phyloP scores from a whole-genome alignment of 768 basidiomycete species.

The Gyrodon lividus region DNA sequence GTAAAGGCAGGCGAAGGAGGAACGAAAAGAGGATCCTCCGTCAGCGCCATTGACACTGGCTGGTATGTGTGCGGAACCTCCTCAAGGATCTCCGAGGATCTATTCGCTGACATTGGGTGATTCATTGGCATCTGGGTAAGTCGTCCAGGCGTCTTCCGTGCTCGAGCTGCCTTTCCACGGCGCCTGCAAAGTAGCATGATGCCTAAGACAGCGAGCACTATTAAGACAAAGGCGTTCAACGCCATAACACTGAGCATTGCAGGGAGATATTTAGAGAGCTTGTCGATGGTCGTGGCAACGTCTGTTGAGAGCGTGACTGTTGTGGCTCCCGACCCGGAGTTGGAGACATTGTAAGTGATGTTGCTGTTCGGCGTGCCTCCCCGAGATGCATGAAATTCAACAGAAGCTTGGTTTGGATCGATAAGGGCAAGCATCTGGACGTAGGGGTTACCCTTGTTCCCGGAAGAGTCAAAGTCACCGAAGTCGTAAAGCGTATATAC shows the following conservation, averaged over 20 bases:
- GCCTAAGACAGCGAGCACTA: slow-evolving; percentile 55
- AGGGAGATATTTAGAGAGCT: slow-evolving; percentile 65
- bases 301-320: slow-evolving; percentile 57
- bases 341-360: slow-evolving; percentile 61
- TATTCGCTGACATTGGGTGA: slow-evolving; percentile 21
- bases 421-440: slow-evolving; percentile 71
- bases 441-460: slow-evolving; percentile 72
- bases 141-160: slow-evolving; percentile 42
- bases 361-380: slow-evolving; percentile 64
- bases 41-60: slow-evolving; percentile 59
- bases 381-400: slow-evolving; percentile 65
- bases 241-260: slow-evolving; percentile 75
- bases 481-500: slow-evolving; percentile 84
- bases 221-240: slow-evolving; percentile 70
- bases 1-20: slow-evolving; percentile 63
- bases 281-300: slow-evolving; percentile 56
- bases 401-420: slow-evolving; percentile 66
- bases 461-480: slow-evolving; percentile 68
- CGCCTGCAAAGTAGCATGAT: slow-evolving; percentile 54
- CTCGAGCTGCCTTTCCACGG: slow-evolving; percentile 36
- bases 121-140: slow-evolving; percentile 60
- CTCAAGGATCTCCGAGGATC: slow-evolving; percentile 40
- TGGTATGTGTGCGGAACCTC: slow-evolving; percentile 54
- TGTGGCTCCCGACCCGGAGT: slow-evolving; percentile 43
- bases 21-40: slow-evolving; percentile 46